phyloP scores from a whole-genome alignment of 495 filamentous ascomycete genomes.

The Podospora sp. region DNA sequence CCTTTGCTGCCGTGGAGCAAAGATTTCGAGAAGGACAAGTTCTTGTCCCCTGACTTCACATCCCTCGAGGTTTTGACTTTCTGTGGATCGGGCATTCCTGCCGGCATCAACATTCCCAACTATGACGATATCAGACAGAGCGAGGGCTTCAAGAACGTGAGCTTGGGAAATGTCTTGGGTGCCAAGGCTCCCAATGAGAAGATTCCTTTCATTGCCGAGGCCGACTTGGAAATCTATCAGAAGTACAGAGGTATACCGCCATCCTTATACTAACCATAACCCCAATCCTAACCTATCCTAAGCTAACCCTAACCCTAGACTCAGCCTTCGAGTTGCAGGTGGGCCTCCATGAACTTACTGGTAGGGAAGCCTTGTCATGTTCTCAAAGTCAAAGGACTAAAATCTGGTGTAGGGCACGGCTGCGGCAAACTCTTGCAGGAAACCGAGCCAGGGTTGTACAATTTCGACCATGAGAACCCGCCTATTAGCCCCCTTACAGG shows the following conservation, averaged over 20 bases:
- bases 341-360: conserved; percentile 91
- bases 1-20: conserved; percentile 83
- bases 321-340: conserved; percentile 93
- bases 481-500: conserved; percentile 77
- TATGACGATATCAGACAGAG: conserved; percentile 93
- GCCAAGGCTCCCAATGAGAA: conserved; percentile 89
- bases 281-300: too few species aligned
- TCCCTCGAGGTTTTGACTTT: conserved; percentile 71
- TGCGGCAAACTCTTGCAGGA: conserved; percentile 95
- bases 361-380: conserved; percentile 31
- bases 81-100: conserved; percentile 72
- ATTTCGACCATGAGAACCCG: conserved; percentile 80
- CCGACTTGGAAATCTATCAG: conserved; percentile 75
- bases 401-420: conserved; percentile 60
- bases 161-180: conserved; percentile 74
- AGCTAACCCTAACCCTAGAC: too few species aligned
- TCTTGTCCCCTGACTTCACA: conserved; percentile 93
- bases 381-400: not conserved
- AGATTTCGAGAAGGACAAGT: conserved; percentile 94
- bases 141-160: conserved; percentile 97
- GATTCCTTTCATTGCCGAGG: conserved; percentile 80
- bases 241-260: conserved; percentile 59
- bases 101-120: conserved; percentile 78
- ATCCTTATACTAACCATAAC: too few species aligned
- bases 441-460: conserved; percentile 75